Percentiles rank a stretch among this genome's conserved stretches.
Conservation (phyloP, 2,329 filamentous ascomycete species). For the Stagonosporopsis tanaceti region DNA sequence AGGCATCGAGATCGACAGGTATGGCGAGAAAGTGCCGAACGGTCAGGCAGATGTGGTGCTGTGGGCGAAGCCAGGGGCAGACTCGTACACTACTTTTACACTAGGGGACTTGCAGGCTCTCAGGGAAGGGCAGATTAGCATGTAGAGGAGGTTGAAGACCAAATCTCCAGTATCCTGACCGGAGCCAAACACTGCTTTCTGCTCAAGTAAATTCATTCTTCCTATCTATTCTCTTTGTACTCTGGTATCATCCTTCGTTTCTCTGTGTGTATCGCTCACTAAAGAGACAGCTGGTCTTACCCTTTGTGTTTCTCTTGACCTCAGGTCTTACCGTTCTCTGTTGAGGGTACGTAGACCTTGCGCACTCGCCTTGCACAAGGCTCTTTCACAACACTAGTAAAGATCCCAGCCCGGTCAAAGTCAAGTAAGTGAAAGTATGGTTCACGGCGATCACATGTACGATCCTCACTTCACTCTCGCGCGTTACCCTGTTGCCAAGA, state of each 20-base stretch:
- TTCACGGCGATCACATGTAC: background rate
- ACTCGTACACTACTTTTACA: slow-evolving; percentile 35
- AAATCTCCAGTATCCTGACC: background rate
- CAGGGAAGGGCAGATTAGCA: slow-evolving; percentile 27
- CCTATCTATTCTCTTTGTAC: background rate
- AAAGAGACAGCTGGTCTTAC: too few species aligned
- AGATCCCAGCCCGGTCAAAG: background rate
- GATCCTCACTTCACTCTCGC: slow-evolving; percentile 4
- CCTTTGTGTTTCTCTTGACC: background rate
- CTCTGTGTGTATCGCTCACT: background rate
- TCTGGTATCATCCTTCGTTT: background rate
- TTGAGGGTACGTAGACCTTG: background rate
- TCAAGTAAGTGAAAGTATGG: background rate
- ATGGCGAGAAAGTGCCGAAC: slow-evolving; percentile 35
- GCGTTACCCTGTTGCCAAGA: background rate
- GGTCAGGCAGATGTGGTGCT: slow-evolving; percentile 37
- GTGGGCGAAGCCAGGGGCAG: slow-evolving; percentile 38
- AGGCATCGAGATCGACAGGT: slow-evolving; percentile 65
- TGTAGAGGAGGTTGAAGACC: slow-evolving; percentile 4
- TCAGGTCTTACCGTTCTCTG: background rate
- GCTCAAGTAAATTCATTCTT: background rate
- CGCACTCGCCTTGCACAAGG: background rate
- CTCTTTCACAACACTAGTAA: background rate
- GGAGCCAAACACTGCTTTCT: background rate
- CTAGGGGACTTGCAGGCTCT: slow-evolving; percentile 28